Conservation (phyloP, 2,329 filamentous ascomycete genomes). For the Aspergillus sergii region DNA sequence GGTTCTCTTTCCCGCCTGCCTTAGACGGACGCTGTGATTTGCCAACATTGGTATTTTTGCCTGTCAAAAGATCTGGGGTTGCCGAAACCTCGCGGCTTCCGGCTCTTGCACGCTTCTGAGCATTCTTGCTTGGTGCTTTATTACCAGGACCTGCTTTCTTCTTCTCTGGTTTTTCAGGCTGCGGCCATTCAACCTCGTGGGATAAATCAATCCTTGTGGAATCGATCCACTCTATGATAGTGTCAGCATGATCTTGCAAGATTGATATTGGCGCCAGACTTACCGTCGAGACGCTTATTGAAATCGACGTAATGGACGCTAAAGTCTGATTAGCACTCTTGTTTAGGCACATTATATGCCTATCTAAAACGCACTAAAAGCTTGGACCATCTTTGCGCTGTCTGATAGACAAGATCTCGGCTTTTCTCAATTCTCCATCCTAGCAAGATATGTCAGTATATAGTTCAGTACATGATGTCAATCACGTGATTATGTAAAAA, state of each 20-base stretch:
- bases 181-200: slow-evolving; percentile 95
- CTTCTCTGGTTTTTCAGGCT: slow-evolving; percentile 86
- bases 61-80: slow-evolving; percentile 55
- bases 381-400: slow-evolving; percentile 84
- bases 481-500: slow-evolving; percentile 37
- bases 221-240: slow-evolving; percentile 77
- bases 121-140: slow-evolving; percentile 60
- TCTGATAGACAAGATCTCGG: slow-evolving; percentile 93
- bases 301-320: slow-evolving; percentile 95
- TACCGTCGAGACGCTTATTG: slow-evolving; percentile 77
- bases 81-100: slow-evolving; percentile 58
- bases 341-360: background rate
- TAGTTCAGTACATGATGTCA: background rate
- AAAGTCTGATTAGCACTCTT: slow-evolving; percentile 19
- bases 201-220: slow-evolving; percentile 80
- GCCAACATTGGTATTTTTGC: slow-evolving; percentile 52
- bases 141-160: slow-evolving; percentile 66
- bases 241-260: slow-evolving; percentile 1
- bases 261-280: slow-evolving; percentile 13
- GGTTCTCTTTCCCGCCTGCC: slow-evolving; percentile 64
- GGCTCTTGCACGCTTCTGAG: slow-evolving; percentile 55
- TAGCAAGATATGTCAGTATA: slow-evolving; percentile 30
- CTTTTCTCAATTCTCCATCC: slow-evolving; percentile 83
- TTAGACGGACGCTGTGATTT: slow-evolving; percentile 54
- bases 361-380: slow-evolving; percentile 65